These are phyloP conservation scores for Rhodotorula sp. DNA, from an alignment of 1,284 basidiomycete species.

Conservation along the genomic window DNA sequence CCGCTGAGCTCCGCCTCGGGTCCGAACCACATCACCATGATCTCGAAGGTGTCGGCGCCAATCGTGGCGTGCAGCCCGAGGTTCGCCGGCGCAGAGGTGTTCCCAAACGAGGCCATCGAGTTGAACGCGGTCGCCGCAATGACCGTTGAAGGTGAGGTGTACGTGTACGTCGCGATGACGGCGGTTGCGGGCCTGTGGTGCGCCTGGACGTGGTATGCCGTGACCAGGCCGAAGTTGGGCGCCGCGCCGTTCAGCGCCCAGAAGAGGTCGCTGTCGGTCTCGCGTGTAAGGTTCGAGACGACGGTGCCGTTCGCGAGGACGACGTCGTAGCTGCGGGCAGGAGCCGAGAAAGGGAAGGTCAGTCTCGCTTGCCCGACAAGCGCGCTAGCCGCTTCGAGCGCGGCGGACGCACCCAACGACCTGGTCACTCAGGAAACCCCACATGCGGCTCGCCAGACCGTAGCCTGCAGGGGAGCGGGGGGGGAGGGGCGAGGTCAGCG, in stretches of 20 bases:
- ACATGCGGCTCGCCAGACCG: conserved; percentile 46
- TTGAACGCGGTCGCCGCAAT: conserved; percentile 23
- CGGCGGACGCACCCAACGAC: conserved; percentile 36
- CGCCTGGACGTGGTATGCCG: conserved; percentile 40
- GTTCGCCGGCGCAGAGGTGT: conserved; percentile 25
- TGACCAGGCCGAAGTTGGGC: conserved; percentile 50
- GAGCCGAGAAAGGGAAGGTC: background rate
- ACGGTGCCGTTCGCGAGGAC: conserved; percentile 50
- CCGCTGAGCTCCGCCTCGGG: conserved; percentile 5
- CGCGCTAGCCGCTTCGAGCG: background rate
- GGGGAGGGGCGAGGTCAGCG: background rate
- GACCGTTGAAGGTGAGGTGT: background rate
- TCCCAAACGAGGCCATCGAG: conserved; percentile 23
- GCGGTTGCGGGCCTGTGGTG: conserved; percentile 23
- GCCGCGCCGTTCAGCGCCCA: conserved; percentile 51
- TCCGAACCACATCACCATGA: conserved; percentile 29
- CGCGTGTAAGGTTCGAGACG: conserved; percentile 41
- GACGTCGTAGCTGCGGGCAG: conserved; percentile 44
- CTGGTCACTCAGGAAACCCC: conserved; percentile 50
- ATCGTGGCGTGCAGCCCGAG: conserved; percentile 22
- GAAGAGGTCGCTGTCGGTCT: conserved; percentile 37
- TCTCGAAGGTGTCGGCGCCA: conserved; percentile 9
- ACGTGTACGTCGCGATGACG: conserved; percentile 34
- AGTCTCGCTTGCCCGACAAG: background rate
- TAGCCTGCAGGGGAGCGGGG: conserved; percentile 23